Evolutionary conservation across 331 rosid genomes (phyloP), one percentile per base, ranked within the genome.

Genomic region (Pyracantha coccinea): DNA sequence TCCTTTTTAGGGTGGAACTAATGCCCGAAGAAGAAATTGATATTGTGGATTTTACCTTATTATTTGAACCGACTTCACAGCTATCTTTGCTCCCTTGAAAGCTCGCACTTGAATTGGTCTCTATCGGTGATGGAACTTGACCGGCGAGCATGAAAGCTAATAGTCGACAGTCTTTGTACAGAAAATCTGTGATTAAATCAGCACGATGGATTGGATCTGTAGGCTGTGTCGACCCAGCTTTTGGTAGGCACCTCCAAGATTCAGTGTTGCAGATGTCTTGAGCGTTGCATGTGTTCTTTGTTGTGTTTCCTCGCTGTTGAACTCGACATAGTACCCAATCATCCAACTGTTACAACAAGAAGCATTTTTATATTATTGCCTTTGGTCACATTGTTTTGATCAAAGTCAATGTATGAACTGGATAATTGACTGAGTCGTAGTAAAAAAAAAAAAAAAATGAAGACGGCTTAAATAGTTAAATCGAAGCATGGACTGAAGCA

Each of bases 281-380:
- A 74, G 73, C 62, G 21, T 85, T 85, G 68, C 83, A 59, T 38
- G 54, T 68, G 47, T 69, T 80, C 85, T 85, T 89, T 1, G 67
- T 14, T 38, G 80, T 62, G 77, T 65, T 69, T 50, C 89, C 92
- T 74, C 78, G 88, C 21, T 78, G 81, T 75, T 88, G 83, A 85
- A 92, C 88, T 71, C 93, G 90, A 8, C 97, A 92, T 5, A 89
- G 80, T 45, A 92, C 93, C 97, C 97, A 92, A 17, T 92, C 88
- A 76, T 92, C 96, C 80, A 92, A 74, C 97, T 86, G 90, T 57
- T 63, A 73, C 60, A 75, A 23, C 63, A 80, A 58, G 35, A 78
- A 17, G 54, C 53, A 64, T 23, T 57, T 60, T 59, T 31, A 27
- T 14, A 21, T 52, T 52, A 31, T 38, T 75, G 74, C 78, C 71